Conservation (phyloP, 768 basidiomycete genomes). For the Nidularia sp. region DNA sequence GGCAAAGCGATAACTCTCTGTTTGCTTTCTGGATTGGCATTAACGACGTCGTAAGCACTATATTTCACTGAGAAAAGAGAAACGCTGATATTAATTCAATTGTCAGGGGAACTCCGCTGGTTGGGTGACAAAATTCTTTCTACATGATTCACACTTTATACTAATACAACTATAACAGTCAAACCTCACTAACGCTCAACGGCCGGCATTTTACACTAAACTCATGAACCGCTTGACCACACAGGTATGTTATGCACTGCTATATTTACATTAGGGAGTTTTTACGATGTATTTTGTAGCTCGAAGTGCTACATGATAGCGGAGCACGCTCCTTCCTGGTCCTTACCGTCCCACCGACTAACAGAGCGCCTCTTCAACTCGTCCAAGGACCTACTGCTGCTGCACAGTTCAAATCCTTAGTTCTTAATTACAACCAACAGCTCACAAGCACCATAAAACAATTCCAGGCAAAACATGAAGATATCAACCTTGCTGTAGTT, state of each 20-base stretch:
- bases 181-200: no score
- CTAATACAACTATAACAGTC: conserved; percentile 21
- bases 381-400: conserved; percentile 33
- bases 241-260: conserved; percentile 14
- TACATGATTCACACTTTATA: conserved; percentile 12
- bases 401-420: conserved; percentile 25
- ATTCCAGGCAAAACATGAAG: conserved; percentile 37
- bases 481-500: conserved; percentile 39
- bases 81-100: not conserved
- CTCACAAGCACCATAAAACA: conserved; percentile 28
- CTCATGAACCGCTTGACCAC: conserved; percentile 28
- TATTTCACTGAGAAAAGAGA: not conserved
- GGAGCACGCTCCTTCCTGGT: conserved; percentile 62
- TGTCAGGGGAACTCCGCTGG: conserved; percentile 2
- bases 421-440: conserved; percentile 49
- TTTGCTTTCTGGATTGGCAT: conserved; percentile 69
- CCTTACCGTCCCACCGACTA: conserved; percentile 57
- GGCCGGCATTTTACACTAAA: conserved; percentile 24
- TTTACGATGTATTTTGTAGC: conserved; percentile 17
- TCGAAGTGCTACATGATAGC: conserved; percentile 40
- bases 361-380: conserved; percentile 45
- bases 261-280: not conserved
- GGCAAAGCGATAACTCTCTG: conserved; percentile 48
- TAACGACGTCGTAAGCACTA: conserved; percentile 49
- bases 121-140: not conserved